Conservation (phyloP, 176 grass and related monocot species). For the Oryza meridionalis region DNA sequence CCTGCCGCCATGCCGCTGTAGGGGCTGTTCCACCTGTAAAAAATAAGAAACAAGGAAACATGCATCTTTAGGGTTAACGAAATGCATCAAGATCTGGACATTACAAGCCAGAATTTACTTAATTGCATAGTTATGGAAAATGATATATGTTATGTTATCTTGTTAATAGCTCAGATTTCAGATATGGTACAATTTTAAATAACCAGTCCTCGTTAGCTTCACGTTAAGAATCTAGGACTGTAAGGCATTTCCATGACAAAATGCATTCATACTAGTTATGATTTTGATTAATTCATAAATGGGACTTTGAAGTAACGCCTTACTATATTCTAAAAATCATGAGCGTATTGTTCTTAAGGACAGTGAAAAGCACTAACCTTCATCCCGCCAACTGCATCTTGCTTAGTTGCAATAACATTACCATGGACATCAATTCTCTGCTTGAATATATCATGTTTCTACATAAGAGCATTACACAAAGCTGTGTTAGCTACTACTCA, state of each 20-base stretch:
- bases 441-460: conserved; percentile 97
- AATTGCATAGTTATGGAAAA: not conserved
- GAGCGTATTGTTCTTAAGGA: conserved; percentile 5
- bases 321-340: conserved; percentile 6
- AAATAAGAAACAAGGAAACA: conserved; percentile 32
- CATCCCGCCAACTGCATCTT: conserved; percentile 87
- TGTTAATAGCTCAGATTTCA: conserved; percentile 2
- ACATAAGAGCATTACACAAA: conserved; percentile 42
- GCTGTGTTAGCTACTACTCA: conserved; percentile 21
- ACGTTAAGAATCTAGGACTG: conserved; percentile 16
- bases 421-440: conserved; percentile 82
- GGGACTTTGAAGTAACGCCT: conserved; percentile 5
- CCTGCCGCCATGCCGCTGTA: conserved; percentile 92
- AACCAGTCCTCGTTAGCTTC: conserved; percentile 19
- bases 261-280: conserved; percentile 6
- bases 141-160: not conserved
- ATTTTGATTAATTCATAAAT: conserved; percentile 15
- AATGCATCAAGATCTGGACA: conserved; percentile 33
- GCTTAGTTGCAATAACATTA: conserved; percentile 79
- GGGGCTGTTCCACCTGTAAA: conserved; percentile 83
- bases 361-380: conserved; percentile 61
- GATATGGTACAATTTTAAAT: not conserved
- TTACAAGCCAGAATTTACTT: conserved; percentile 4
- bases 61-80: conserved; percentile 26
- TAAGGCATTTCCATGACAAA: conserved; percentile 20